phyloP scores from a whole-genome alignment of 352 stramenopile genomes.

The Blastocystis hominis region DNA sequence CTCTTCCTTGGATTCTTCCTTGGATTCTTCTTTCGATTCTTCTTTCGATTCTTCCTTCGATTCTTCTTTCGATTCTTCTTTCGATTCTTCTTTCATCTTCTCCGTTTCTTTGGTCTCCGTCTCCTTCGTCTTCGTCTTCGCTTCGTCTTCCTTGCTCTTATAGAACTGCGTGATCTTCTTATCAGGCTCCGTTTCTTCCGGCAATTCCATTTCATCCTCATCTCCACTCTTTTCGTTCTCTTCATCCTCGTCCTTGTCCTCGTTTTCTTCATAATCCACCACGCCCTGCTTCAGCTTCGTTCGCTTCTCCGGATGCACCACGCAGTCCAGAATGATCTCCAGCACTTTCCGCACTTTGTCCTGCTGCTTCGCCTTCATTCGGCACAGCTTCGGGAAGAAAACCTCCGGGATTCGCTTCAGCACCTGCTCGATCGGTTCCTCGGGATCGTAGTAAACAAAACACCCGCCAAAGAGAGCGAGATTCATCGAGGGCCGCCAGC shows the following conservation, averaged over 20 bases:
- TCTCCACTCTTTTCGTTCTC: background rate
- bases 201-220: background rate
- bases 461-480: background rate
- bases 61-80: background rate
- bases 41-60: background rate
- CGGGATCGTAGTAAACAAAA: background rate
- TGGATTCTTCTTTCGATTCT: background rate
- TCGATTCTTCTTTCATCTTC: background rate
- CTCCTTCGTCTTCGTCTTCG: background rate
- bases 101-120: background rate
- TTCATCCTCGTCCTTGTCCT: background rate
- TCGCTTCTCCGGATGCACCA: background rate
- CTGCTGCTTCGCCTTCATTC: background rate
- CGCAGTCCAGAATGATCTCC: background rate
- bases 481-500: background rate
- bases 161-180: conserved; percentile 8
- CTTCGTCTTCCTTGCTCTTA: background rate
- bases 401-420: background rate
- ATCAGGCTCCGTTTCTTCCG: background rate
- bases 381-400: background rate
- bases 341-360: background rate
- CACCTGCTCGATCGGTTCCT: background rate
- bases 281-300: background rate
- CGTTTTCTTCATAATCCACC: background rate
- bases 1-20: background rate